A percentile compares a stretch with the other conserved stretches of the same genome.
Evolutionary conservation across 306 rosid genomes (phyloP).

Genomic region (Arachis hypogaea): DNA sequence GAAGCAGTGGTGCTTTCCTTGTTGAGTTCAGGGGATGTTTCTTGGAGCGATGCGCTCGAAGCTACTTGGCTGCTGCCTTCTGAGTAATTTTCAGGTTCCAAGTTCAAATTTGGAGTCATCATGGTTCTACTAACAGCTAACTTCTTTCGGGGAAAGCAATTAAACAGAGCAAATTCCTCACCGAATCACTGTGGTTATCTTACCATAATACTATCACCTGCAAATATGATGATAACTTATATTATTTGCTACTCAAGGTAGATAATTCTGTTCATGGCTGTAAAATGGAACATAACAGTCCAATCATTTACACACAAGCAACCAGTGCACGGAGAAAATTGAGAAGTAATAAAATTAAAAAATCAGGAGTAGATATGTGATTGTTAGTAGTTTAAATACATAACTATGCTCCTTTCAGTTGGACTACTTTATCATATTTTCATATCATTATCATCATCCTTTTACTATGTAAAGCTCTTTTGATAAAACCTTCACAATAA

Average conservation of each 20-base stretch:
- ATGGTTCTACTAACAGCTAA: conserved; percentile 46
- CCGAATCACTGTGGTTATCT: conserved; percentile 16
- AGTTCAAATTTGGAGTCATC: conserved; percentile 69
- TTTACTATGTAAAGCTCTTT: background rate
- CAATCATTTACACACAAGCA: conserved; percentile 12
- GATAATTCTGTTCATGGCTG: background rate
- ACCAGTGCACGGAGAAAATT: background rate
- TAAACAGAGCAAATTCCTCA: conserved; percentile 34
- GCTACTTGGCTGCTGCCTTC: conserved; percentile 63
- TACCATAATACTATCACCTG: conserved; percentile 43
- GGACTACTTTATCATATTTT: background rate
- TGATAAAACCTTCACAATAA: background rate
- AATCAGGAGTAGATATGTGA: conserved; percentile 1
- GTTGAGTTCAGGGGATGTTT: conserved; percentile 52
- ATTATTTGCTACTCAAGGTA: conserved; percentile 28
- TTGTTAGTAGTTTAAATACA: too few relatives aligned
- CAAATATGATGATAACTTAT: conserved; percentile 18
- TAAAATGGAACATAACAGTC: conserved; percentile 3
- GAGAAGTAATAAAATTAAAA: background rate
- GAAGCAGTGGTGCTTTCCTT: conserved; percentile 60
- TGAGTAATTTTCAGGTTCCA: conserved; percentile 63
- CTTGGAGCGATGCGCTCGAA: conserved; percentile 49
- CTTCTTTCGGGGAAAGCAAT: conserved; percentile 32
- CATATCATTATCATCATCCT: background rate
- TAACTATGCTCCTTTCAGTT: background rate